Evolutionary conservation across 208 protist species (phyloP).

Genomic region (Acanthamoeba lenticulata): DNA sequence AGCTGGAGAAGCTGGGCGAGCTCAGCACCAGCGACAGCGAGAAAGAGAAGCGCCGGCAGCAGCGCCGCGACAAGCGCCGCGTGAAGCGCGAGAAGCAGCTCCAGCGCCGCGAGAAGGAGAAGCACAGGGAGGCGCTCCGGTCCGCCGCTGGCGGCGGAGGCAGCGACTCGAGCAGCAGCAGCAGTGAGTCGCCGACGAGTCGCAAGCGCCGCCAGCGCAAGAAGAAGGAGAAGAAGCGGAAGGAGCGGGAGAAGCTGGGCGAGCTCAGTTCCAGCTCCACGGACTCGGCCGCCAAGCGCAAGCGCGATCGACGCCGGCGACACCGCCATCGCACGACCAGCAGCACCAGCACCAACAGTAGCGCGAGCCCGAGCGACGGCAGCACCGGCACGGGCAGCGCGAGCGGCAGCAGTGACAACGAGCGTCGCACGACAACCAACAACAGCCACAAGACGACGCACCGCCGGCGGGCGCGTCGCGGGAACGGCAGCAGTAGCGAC

Average conservation of each 20-base stretch:
- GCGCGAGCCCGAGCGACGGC: too few relatives aligned
- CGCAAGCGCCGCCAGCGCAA: neutral
- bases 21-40: constrained; percentile 35
- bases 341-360: neutral
- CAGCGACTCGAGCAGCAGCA: neutral
- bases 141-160: too few relatives aligned
- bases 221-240: neutral
- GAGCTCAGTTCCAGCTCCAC: neutral
- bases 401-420: neutral
- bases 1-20: constrained; percentile 6
- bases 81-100: constrained; percentile 25
- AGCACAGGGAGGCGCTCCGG: too few relatives aligned
- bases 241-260: constrained; percentile 8
- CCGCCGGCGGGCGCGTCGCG: neutral
- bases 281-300: neutral
- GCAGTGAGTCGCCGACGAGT: neutral
- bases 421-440: neutral
- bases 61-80: neutral
- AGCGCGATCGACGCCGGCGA: neutral
- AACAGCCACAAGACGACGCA: neutral
- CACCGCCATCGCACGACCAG: neutral
- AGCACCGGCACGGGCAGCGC: neutral
- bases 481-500: neutral
- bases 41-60: constrained; percentile 9
- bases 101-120: neutral